A percentile compares a stretch with the other conserved stretches of the same genome.
Conservation (phyloP, 1,139 yeast species). For the Kodamaea anthophila region DNA sequence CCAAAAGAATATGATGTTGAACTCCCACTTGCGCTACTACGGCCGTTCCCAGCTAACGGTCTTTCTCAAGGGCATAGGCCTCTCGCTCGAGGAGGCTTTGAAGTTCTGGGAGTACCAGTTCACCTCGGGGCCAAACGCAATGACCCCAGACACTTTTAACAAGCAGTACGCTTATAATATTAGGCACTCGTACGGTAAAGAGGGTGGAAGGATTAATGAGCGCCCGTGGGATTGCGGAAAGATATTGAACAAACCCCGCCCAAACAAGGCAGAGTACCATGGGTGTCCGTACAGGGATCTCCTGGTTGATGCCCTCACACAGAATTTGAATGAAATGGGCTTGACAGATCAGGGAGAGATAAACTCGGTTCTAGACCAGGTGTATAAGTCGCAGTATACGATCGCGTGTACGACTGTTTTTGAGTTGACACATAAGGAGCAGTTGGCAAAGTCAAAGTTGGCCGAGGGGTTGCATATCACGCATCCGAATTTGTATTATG, state of each 20-base stretch:
- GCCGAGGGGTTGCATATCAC: slow-evolving; percentile 49
- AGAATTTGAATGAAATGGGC: slow-evolving; percentile 61
- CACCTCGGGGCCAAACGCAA: slow-evolving; percentile 41
- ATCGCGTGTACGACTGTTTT: slow-evolving; percentile 87
- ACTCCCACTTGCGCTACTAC: slow-evolving; percentile 70
- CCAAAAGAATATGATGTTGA: slow-evolving; percentile 51
- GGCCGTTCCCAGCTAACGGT: slow-evolving; percentile 84
- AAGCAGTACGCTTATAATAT: slow-evolving; percentile 86
- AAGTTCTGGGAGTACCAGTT: slow-evolving; percentile 79
- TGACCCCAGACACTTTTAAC: slow-evolving; percentile 69
- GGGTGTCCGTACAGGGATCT: slow-evolving; percentile 92
- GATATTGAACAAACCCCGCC: slow-evolving; percentile 67
- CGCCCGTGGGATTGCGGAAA: slow-evolving; percentile 82
- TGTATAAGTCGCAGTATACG: slow-evolving; percentile 63
- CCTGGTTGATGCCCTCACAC: slow-evolving; percentile 51
- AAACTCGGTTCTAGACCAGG: slow-evolving; percentile 59
- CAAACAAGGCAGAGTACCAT: slow-evolving; percentile 67
- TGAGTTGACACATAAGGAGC: slow-evolving; percentile 63
- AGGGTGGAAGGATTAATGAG: slow-evolving; percentile 82
- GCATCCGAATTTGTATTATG: slow-evolving; percentile 87
- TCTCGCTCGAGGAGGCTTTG: slow-evolving; percentile 80
- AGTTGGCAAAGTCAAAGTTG: slow-evolving; percentile 24
- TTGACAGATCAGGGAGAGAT: slow-evolving; percentile 58
- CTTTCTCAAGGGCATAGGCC: slow-evolving; percentile 84
- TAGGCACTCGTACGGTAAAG: slow-evolving; percentile 85